Conservation (phyloP, 805 yeast species). For the Metschnikowia continentalis region DNA sequence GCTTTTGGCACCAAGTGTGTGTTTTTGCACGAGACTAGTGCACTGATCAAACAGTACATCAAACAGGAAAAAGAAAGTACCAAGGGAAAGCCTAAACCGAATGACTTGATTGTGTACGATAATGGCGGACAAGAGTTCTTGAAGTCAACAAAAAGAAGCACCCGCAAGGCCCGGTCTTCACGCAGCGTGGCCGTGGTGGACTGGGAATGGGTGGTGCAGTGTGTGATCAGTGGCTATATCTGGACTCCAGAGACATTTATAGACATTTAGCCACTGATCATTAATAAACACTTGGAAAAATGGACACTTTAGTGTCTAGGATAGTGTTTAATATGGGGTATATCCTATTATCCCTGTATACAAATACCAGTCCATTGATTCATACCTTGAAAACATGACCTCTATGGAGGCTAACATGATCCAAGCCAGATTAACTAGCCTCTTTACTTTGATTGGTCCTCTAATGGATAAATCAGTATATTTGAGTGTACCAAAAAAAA, state of each 20-base stretch:
- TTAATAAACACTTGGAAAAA: background rate
- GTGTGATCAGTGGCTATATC: conserved; percentile 42
- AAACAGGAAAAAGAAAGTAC: background rate
- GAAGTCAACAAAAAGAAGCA: conserved; percentile 4
- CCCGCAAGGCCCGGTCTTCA: background rate
- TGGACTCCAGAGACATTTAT: conserved; percentile 23
- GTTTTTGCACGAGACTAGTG: conserved; percentile 5
- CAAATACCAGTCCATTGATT: too few species aligned
- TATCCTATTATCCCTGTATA: too few species aligned
- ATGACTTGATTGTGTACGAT: conserved; percentile 25
- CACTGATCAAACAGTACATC: background rate
- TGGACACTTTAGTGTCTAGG: background rate
- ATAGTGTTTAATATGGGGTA: too few species aligned
- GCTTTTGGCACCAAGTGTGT: conserved; percentile 41
- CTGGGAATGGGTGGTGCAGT: conserved; percentile 70
- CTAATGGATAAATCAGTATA: too few species aligned
- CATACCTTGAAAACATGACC: too few species aligned
- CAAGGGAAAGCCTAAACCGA: too few species aligned
- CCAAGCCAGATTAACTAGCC: too few species aligned
- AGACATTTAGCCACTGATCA: background rate
- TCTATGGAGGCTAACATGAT: too few species aligned
- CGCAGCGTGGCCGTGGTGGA: conserved; percentile 31
- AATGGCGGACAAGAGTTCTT: conserved; percentile 15
- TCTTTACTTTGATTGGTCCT: too few species aligned
- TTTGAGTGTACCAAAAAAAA: too few species aligned